These are phyloP conservation scores for Phycomyces nitens DNA, from an alignment of 192 early-diverging fungal species.

Conservation along the genomic window DNA sequence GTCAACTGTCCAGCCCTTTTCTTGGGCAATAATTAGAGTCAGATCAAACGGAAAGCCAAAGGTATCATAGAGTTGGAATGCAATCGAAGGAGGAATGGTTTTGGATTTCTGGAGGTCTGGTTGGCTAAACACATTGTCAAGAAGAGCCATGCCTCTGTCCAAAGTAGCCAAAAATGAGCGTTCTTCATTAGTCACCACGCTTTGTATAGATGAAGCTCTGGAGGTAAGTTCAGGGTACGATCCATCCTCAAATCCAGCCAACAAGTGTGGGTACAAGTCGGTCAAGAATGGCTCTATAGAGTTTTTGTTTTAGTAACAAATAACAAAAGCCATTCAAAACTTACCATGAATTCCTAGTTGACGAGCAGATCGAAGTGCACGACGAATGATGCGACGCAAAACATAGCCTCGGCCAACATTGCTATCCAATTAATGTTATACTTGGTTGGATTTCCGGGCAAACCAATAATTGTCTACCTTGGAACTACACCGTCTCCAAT, in stretches of 20 bases:
- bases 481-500: constrained; percentile 59
- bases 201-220: constrained; percentile 40
- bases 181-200: constrained; percentile 46
- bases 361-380: constrained; percentile 52
- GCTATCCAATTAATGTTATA: constrained; percentile 14
- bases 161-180: constrained; percentile 45
- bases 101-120: constrained; percentile 32
- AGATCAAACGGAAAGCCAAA: constrained; percentile 61
- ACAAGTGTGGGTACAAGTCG: constrained; percentile 42
- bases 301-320: not conserved
- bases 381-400: constrained; percentile 54
- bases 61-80: constrained; percentile 55
- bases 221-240: constrained; percentile 40
- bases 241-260: constrained; percentile 34
- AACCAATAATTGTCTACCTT: constrained; percentile 23
- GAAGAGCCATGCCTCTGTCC: constrained; percentile 42
- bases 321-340: not conserved
- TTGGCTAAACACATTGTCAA: constrained; percentile 43
- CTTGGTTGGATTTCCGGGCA: not conserved
- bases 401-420: constrained; percentile 57
- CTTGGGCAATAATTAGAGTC: constrained; percentile 48
- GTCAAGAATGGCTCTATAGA: constrained; percentile 48
- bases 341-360: constrained; percentile 52
- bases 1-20: constrained; percentile 56
- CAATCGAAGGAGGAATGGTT: constrained; percentile 41